These are phyloP conservation scores for Coprinopsis marcescibilis DNA, from an alignment of 768 basidiomycete genomes.

Conservation along the genomic window DNA sequence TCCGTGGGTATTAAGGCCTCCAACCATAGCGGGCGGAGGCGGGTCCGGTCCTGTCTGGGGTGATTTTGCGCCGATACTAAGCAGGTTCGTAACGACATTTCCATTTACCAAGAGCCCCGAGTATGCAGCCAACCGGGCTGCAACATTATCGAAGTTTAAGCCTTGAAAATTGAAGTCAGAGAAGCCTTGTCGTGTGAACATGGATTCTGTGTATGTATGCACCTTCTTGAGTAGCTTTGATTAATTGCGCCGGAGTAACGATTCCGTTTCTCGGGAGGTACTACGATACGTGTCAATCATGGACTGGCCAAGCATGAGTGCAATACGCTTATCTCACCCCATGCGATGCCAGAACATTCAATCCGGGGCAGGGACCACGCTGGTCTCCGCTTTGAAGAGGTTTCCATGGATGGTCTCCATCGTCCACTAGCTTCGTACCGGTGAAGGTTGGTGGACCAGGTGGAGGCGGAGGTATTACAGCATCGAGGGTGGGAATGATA, in stretches of 20 bases:
- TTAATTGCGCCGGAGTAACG: conserved; percentile 12
- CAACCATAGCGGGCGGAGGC: conserved; percentile 14
- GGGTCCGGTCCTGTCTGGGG: conserved; percentile 11
- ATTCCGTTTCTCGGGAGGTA: conserved; percentile 12
- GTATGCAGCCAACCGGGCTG: conserved; percentile 16
- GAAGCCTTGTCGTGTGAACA: neutral
- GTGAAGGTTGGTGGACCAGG: no score
- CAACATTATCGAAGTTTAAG: conserved; percentile 15
- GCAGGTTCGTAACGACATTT: conserved; percentile 12
- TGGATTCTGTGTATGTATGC: neutral
- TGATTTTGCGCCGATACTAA: conserved; percentile 16
- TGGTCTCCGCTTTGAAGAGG: conserved; percentile 9
- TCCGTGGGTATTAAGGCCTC: conserved; percentile 15
- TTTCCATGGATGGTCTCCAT: conserved; percentile 14
- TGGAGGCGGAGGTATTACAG: no score
- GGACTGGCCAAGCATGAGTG: neutral
- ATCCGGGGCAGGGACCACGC: conserved; percentile 17
- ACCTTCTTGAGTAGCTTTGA: conserved; percentile 10
- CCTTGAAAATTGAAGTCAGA: neutral
- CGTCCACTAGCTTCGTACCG: conserved; percentile 16
- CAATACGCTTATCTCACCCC: conserved; percentile 9
- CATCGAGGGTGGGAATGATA: no score
- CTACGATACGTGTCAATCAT: neutral
- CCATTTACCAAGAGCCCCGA: conserved; percentile 15
- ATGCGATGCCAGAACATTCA: conserved; percentile 16